These are phyloP conservation scores for Cyanidioschyzon merolae DNA, from an alignment of 23 red algal species.

Conservation along the genomic window DNA sequence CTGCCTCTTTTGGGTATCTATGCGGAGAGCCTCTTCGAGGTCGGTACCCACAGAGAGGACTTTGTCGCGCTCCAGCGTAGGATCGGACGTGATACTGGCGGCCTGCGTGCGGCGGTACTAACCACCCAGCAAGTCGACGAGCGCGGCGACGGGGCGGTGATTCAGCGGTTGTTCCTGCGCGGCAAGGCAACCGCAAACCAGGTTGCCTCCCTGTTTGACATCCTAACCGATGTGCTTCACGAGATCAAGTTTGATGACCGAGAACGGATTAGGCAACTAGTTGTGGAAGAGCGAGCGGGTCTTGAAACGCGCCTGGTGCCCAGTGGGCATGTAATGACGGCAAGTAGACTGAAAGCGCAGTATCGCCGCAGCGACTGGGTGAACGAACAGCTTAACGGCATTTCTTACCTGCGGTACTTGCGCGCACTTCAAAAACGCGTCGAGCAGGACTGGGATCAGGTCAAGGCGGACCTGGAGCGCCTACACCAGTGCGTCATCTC, in stretches of 20 bases:
- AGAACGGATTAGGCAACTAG: conserved; percentile 68
- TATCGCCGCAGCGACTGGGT: conserved; percentile 45
- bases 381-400: conserved; percentile 74
- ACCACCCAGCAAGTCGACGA: conserved; percentile 37
- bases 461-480: conserved; percentile 35
- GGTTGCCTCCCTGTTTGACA: conserved; percentile 30
- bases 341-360: conserved; percentile 48
- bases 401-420: conserved; percentile 58
- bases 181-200: conserved; percentile 52
- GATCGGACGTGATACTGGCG: conserved; percentile 79
- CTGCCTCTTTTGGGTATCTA: conserved; percentile 61
- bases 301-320: conserved; percentile 52
- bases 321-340: conserved; percentile 59
- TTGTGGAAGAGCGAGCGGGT: conserved; percentile 77
- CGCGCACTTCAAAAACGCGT: conserved; percentile 36
- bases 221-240: conserved; percentile 56
- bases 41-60: conserved; percentile 59
- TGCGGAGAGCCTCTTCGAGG: conserved; percentile 44
- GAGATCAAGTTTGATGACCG: conserved; percentile 57
- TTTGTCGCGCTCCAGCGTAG: conserved; percentile 75
- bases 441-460: conserved; percentile 65
- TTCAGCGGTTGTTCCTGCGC: conserved; percentile 61
- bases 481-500: conserved; percentile 36
- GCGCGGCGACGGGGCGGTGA: conserved; percentile 41
- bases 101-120: conserved; percentile 35